Evolutionary conservation across 306 rosid genomes (phyloP).

Genomic region (Vigna unguiculata): DNA sequence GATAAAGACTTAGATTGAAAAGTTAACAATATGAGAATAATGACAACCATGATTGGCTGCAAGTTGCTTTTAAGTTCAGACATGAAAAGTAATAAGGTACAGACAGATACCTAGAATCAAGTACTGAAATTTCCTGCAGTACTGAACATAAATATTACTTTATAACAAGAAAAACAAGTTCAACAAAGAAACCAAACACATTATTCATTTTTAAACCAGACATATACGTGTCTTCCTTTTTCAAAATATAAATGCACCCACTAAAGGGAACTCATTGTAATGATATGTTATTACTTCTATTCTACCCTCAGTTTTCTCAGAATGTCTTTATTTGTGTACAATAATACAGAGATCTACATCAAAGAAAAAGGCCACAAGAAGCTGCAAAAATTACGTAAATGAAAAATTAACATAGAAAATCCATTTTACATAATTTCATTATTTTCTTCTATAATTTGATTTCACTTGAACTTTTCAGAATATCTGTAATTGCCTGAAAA

Average conservation of each 20-base stretch:
- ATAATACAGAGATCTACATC: background rate
- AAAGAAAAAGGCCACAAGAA: constrained; percentile 17
- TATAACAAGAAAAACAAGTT: constrained; percentile 24
- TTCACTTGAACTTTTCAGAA: constrained; percentile 20
- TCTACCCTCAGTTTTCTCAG: too few species aligned
- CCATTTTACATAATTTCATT: background rate
- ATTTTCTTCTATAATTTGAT: constrained; percentile 19
- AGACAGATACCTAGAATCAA: constrained; percentile 13
- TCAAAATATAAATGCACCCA: too few species aligned
- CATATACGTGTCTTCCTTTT: too few species aligned
- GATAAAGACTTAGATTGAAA: constrained; percentile 5
- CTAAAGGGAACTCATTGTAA: too few species aligned
- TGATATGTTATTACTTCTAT: background rate
- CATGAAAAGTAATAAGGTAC: background rate
- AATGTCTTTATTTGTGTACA: constrained; percentile 3
- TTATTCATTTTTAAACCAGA: constrained; percentile 14
- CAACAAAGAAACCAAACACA: constrained; percentile 20
- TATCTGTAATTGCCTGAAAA: constrained; percentile 4
- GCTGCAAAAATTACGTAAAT: constrained; percentile 23
- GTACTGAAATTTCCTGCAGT: constrained; percentile 1
- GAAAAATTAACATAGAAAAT: background rate
- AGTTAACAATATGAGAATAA: constrained; percentile 18
- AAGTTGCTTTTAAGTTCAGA: constrained; percentile 22
- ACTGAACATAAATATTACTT: constrained; percentile 26
- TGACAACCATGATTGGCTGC: background rate